These are phyloP conservation scores for Closterium sp. DNA, from an alignment of 139 green algal genomes.

Conservation along the genomic window DNA sequence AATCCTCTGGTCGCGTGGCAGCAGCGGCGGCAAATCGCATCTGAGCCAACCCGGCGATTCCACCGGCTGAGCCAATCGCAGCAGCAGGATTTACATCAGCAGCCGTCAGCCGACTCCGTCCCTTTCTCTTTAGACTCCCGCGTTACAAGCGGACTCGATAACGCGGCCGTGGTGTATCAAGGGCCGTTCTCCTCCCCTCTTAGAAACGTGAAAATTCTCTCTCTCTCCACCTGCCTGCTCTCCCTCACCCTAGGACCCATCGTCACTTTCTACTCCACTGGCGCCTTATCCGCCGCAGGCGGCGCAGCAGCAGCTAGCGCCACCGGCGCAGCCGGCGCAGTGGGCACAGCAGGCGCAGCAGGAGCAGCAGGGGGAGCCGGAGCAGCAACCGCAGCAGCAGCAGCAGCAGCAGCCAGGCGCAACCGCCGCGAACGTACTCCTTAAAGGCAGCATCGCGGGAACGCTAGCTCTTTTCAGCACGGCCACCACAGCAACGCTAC, in stretches of 20 bases:
- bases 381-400: neutral
- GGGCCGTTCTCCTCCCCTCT: neutral
- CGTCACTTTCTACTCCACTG: neutral
- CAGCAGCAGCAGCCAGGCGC: neutral
- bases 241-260: neutral
- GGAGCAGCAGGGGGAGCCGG: neutral
- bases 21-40: too few species aligned
- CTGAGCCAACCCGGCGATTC: neutral
- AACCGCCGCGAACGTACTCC: neutral
- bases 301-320: neutral
- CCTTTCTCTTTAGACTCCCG: neutral
- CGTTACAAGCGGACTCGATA: neutral
- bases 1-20: too few species aligned
- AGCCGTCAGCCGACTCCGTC: neutral
- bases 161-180: neutral
- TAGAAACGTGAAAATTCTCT: neutral
- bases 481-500: neutral
- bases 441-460: neutral
- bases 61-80: neutral
- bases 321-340: neutral
- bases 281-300: neutral
- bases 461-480: neutral
- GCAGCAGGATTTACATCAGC: neutral
- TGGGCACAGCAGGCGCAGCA: neutral
- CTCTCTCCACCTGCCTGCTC: neutral